Conservation (phyloP, 257 asterid species). For the Prunella vulgaris region DNA sequence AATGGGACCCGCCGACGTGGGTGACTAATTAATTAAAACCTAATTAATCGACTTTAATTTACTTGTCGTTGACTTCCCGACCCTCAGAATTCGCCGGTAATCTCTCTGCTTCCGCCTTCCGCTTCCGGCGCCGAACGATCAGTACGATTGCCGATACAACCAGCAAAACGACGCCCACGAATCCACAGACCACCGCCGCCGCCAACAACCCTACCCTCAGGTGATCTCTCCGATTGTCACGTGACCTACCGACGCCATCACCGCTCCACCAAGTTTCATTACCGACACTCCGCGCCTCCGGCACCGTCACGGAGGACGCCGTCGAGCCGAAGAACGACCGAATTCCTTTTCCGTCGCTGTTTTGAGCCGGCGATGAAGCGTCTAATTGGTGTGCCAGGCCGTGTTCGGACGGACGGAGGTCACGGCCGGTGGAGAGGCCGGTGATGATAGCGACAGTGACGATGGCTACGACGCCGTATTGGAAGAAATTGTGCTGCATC, state of each 20-base stretch:
- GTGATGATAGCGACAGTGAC: background rate
- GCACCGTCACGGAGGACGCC: constrained; percentile 32
- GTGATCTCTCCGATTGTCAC: constrained; percentile 30
- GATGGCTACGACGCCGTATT: constrained; percentile 24
- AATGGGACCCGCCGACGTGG: background rate
- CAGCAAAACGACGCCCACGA: constrained; percentile 46
- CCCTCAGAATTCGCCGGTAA: constrained; percentile 7
- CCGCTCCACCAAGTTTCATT: constrained; percentile 39
- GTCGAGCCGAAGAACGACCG: constrained; percentile 37
- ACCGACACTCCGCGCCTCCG: constrained; percentile 44
- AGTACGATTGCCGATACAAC: constrained; percentile 36
- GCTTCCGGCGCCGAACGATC: constrained; percentile 33
- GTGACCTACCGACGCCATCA: constrained; percentile 26
- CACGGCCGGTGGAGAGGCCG: constrained; percentile 12
- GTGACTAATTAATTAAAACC: background rate
- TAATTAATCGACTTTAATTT: background rate
- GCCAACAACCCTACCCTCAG: constrained; percentile 34
- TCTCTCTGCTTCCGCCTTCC: constrained; percentile 12
- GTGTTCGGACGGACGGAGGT: constrained; percentile 41
- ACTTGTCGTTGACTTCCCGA: constrained; percentile 17
- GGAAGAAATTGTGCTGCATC: constrained; percentile 22
- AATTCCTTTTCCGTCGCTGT: constrained; percentile 8
- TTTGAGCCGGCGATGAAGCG: constrained; percentile 17
- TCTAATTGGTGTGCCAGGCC: constrained; percentile 25
- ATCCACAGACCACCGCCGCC: constrained; percentile 48